Evolutionary conservation across 2,329 filamentous ascomycete genomes (phyloP), one percentile per base, ranked within the genome.

Genomic region (Lasiodiplodia gonubiensis): DNA sequence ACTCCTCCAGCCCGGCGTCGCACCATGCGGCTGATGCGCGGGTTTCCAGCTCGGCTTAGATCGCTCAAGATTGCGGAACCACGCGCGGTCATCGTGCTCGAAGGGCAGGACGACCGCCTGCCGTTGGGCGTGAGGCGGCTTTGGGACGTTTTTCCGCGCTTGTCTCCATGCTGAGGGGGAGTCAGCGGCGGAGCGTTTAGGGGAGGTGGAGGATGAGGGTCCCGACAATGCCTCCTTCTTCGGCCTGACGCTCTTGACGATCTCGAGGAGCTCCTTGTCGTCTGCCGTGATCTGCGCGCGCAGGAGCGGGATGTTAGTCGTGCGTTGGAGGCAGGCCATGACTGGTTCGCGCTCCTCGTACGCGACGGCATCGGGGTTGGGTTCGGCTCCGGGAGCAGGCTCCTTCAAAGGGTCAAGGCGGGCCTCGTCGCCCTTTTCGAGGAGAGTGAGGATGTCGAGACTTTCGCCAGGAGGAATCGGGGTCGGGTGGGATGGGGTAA

Each of bases 391-490:
- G 16, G 86, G 82, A 0, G 61, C 73, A 0, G 92, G 89, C 1
- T 85, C 76, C 61, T 90, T 86, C 1, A 78, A 75, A 0, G 89
- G 86, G 71, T 97, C 91, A 0, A 98, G 85, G 37, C 79, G 84
- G 0, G 94, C 93, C 23, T 84, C 77, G 0, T 85, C 72, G 4
- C 92, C 91, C 77, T 92, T 95, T 0, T 85, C 85, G 2, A 99
- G 86, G 0, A 99, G 85, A n/a, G 89, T 79, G 2, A 80, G 76
- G 66, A 99, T 97, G 75, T 97, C 94, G 10, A 99, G 79, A 69
- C 89, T 93, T 80, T 98, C 94, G 42, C 96, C 95, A 1, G 89
- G 90, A 0, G 92, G 86, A 51, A 99, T 98, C 35, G 90, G 85
- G 0, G 86, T 85, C 0, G 86, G 86, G 78, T 99, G 92, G 52